Base-by-base conservation (phyloP, 345 rosid species). In the Populus ilicifolia region DNA sequence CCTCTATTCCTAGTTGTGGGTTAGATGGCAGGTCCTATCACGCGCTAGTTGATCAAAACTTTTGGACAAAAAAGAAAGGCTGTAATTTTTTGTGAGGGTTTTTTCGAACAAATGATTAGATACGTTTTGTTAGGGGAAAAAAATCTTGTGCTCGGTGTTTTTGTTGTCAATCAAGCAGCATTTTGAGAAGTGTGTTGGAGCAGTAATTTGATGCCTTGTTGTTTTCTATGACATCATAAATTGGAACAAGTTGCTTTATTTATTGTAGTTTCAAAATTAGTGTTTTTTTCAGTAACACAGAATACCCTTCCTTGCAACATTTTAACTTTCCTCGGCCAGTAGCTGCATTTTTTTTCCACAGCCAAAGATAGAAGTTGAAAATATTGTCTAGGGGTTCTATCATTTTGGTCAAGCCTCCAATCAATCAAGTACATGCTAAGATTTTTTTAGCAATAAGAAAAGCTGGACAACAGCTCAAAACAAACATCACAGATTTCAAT, bases 401-500 rank as follows among this genome's bases (percentile, higher is more conserved):
- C 17, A 39, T 39, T 39, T 39, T 39, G 43, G 43, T 39, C 9
- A 7, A 39, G 52, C 52, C 52, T 43, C 12, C 46, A 43, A 43
- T 13, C 46, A 43, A 38, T 7, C 39, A 33, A 33, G 36, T 33
- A 9, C 9, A 35, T 2, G 27, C 59, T 35, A n/a, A 43, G 29
- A 29, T 38, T 16, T 29, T 21, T 36, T n/a, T 17, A 33, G 48
- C 66, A 65, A 46, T 4, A 7, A 63, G 2, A 20, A 18, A 66
- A 74, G 54, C 72, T 66, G 23, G 79, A 41, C 27, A 62, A 76
- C 36, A 66, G 61, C 38, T 44, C 77, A 56, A 63, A 63, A 73
- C 69, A 77, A 64, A 39, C 80, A 73, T 65, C 65, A 75, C 70
- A 77, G 36, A 75, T 69, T 59, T 16, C 25, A 67, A 74, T 21